Evolutionary conservation across 1,284 basidiomycete species (phyloP).

Genomic region (Ganoderma boninense): DNA sequence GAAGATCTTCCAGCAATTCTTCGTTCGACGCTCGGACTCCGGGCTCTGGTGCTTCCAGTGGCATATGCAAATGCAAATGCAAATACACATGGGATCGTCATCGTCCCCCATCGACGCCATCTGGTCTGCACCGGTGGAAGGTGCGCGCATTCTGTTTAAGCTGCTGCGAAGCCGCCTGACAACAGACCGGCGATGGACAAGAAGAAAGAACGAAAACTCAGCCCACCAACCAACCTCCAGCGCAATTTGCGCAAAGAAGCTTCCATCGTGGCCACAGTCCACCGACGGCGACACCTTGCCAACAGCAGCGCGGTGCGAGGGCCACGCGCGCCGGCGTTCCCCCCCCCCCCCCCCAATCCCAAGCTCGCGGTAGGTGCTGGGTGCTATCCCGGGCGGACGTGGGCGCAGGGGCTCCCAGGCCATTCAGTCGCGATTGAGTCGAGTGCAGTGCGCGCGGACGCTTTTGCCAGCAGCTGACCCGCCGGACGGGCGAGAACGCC

Average conservation of each 20-base stretch:
- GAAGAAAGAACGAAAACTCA: neutral
- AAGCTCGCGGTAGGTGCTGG: neutral
- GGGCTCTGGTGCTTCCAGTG: neutral
- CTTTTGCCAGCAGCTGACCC: slow-evolving; percentile 7
- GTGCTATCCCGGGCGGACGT: slow-evolving; percentile 7
- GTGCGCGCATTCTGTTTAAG: neutral
- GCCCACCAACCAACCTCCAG: neutral
- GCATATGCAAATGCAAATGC: neutral
- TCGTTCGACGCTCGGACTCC: slow-evolving; percentile 3
- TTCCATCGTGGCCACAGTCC: neutral
- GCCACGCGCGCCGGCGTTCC: neutral
- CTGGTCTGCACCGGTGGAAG: neutral
- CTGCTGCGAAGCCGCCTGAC: neutral
- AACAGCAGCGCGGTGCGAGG: neutral
- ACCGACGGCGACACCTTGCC: neutral
- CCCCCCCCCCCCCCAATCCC: neutral
- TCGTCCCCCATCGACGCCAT: neutral
- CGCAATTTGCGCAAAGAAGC: neutral
- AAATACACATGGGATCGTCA: neutral
- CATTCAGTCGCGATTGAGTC: slow-evolving; percentile 11
- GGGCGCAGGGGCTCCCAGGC: slow-evolving; percentile 8
- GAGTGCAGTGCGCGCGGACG: slow-evolving; percentile 4
- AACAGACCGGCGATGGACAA: neutral
- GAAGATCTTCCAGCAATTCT: neutral
- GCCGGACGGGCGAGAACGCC: slow-evolving; percentile 5